These are phyloP conservation scores for Suzukiozyma palmioleophila DNA, from an alignment of 1,139 yeast genomes.

Conservation along the genomic window DNA sequence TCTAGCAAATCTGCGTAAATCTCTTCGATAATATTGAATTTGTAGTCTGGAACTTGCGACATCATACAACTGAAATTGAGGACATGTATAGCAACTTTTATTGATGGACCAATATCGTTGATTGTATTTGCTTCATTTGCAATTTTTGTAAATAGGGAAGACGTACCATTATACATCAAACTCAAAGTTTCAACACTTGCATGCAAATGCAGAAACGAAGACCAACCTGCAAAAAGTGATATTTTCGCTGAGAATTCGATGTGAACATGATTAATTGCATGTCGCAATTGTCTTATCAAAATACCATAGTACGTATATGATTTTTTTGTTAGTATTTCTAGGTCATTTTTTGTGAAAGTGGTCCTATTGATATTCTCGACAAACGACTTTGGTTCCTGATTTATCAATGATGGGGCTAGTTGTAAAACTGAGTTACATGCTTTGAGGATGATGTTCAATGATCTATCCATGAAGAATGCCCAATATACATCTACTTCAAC, in stretches of 20 bases:
- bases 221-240: slow-evolving; percentile 36
- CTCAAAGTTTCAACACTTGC: slow-evolving; percentile 31
- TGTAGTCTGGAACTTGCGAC: slow-evolving; percentile 32
- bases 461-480: slow-evolving; percentile 35
- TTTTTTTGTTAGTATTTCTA: slow-evolving; percentile 27
- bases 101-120: slow-evolving; percentile 22
- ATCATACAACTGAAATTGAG: slow-evolving; percentile 24
- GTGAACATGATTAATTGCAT: slow-evolving; percentile 26
- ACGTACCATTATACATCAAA: slow-evolving; percentile 33
- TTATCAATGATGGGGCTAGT: slow-evolving; percentile 1
- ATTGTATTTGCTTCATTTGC: slow-evolving; percentile 18
- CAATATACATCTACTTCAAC: slow-evolving; percentile 24
- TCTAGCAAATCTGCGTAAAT: slow-evolving; percentile 20
- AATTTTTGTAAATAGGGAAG: slow-evolving; percentile 27
- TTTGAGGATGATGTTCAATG: slow-evolving; percentile 31
- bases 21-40: slow-evolving; percentile 25
- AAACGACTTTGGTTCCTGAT: slow-evolving; percentile 7
- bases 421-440: slow-evolving; percentile 10
- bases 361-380: slow-evolving; percentile 12
- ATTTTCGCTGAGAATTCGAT: slow-evolving; percentile 36
- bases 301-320: slow-evolving; percentile 33
- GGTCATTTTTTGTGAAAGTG: slow-evolving; percentile 26
- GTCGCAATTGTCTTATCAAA: slow-evolving; percentile 30
- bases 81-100: slow-evolving; percentile 21
- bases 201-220: slow-evolving; percentile 30